These are phyloP conservation scores for Trichoderma sp. DNA, from an alignment of 2,329 filamentous ascomycete genomes.

Conservation along the genomic window DNA sequence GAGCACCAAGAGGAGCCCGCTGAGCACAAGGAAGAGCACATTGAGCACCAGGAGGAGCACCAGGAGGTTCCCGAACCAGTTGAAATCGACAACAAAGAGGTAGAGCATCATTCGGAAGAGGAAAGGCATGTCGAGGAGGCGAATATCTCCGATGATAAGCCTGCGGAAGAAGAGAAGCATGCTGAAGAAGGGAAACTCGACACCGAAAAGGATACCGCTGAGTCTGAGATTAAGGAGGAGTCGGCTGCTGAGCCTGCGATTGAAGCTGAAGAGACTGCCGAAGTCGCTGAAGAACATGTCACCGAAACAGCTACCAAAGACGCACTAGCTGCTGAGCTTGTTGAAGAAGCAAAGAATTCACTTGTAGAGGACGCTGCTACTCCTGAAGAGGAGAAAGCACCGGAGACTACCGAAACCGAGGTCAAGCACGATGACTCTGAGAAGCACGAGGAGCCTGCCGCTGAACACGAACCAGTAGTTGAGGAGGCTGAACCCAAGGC, in stretches of 20 bases:
- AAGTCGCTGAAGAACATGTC: neutral
- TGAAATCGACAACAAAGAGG: conserved; percentile 12
- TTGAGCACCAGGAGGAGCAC: too few relatives aligned
- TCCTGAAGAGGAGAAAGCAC: neutral
- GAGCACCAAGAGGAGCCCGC: neutral
- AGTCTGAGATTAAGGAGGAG: conserved; percentile 22
- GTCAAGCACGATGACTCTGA: conserved; percentile 7
- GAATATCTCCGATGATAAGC: neutral
- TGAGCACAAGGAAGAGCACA: neutral
- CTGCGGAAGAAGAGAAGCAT: neutral
- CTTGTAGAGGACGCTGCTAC: neutral
- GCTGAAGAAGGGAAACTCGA: neutral
- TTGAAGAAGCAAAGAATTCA: conserved; percentile 4
- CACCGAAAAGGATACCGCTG: neutral
- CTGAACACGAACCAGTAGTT: conserved; percentile 4
- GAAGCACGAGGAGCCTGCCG: neutral
- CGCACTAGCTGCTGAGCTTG: neutral
- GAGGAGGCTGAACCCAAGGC: conserved; percentile 10
- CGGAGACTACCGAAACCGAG: conserved; percentile 11
- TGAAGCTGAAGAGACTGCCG: conserved; percentile 4
- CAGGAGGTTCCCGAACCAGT: neutral
- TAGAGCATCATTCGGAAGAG: neutral
- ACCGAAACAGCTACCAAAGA: neutral
- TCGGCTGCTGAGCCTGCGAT: conserved; percentile 12
- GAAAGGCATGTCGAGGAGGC: neutral